Conservation (phyloP, 2,329 filamentous ascomycete genomes). For the Calycina herbarum region DNA sequence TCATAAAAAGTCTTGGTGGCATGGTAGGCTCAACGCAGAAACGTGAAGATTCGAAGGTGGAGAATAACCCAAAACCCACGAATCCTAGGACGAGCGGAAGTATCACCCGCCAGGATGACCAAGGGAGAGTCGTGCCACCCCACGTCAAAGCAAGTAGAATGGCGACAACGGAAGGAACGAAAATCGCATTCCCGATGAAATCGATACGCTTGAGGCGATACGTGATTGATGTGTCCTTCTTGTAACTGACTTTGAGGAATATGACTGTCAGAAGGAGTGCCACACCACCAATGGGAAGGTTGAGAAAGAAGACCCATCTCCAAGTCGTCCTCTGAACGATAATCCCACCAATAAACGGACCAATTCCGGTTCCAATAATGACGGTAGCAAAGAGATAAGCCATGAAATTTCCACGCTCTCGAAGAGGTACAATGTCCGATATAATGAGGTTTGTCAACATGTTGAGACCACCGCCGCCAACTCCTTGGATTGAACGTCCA, state of each 20-base stretch:
- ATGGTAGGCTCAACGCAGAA: conserved; percentile 15
- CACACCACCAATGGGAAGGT: conserved; percentile 23
- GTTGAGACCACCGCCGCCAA: conserved; percentile 63
- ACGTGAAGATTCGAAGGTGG: conserved; percentile 29
- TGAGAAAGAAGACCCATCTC: conserved; percentile 26
- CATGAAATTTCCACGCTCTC: conserved; percentile 18
- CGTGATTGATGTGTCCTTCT: conserved; percentile 9
- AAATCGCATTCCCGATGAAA: conserved; percentile 60
- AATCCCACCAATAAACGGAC: conserved; percentile 42
- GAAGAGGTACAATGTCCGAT: conserved; percentile 74
- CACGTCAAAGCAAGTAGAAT: conserved; percentile 61
- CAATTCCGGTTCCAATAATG: conserved; percentile 44
- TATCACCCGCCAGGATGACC: conserved; percentile 60
- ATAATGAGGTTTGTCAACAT: conserved; percentile 59
- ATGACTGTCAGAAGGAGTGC: conserved; percentile 12
- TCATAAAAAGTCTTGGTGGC: conserved; percentile 15
- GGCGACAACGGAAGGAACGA: conserved; percentile 53
- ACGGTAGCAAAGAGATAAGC: conserved; percentile 52
- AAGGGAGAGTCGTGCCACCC: conserved; percentile 63
- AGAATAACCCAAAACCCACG: conserved; percentile 50
- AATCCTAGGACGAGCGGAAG: conserved; percentile 58
- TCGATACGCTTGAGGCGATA: conserved; percentile 54
- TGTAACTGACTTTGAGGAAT: conserved; percentile 20
- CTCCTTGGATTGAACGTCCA: conserved; percentile 61
- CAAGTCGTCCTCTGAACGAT: conserved; percentile 45